Evolutionary conservation across 345 rosid species (phyloP).

Genomic region (Luvunga scandens): DNA sequence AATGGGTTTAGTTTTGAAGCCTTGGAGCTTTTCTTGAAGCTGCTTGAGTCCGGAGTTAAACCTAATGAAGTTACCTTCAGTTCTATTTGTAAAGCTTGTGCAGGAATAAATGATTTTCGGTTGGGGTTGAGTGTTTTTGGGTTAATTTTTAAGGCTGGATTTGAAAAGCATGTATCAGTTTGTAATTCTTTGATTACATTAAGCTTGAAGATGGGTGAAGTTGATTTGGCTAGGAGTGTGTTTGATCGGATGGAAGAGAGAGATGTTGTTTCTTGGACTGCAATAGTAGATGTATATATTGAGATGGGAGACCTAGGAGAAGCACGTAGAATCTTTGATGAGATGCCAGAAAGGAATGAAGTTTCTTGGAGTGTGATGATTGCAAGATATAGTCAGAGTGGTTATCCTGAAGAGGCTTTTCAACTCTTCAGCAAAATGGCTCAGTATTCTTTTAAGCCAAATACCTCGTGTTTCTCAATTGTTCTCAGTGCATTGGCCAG

Average conservation of each 20-base stretch:
- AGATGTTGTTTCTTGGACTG: conserved; percentile 66
- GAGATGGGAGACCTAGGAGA: conserved; percentile 43
- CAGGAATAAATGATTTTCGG: conserved; percentile 26
- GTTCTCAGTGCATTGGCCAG: conserved; percentile 43
- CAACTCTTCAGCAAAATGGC: conserved; percentile 43
- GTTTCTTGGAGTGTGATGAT: conserved; percentile 63
- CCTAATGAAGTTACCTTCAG: conserved; percentile 51
- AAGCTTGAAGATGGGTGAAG: conserved; percentile 46
- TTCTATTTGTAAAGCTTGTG: conserved; percentile 45
- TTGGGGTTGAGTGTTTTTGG: conserved; percentile 44
- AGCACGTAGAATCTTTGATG: conserved; percentile 47
- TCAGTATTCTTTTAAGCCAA: conserved; percentile 33
- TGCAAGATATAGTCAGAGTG: conserved; percentile 55
- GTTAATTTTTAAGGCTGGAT: conserved; percentile 46
- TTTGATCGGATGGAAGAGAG: conserved; percentile 46
- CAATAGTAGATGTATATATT: conserved; percentile 45
- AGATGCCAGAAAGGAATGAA: conserved; percentile 58
- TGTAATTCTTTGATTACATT: conserved; percentile 52
- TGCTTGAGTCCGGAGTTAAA: conserved; percentile 41
- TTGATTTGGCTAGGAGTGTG: conserved; percentile 33
- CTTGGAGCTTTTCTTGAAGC: conserved; percentile 38
- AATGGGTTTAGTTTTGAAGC: conserved; percentile 43
- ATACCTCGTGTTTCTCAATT: conserved; percentile 39
- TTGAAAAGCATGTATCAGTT: conserved; percentile 37
- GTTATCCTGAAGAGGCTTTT: conserved; percentile 44